These are phyloP conservation scores for Lecanicillium sp. DNA, from an alignment of 2,329 filamentous ascomycete species.

Conservation along the genomic window DNA sequence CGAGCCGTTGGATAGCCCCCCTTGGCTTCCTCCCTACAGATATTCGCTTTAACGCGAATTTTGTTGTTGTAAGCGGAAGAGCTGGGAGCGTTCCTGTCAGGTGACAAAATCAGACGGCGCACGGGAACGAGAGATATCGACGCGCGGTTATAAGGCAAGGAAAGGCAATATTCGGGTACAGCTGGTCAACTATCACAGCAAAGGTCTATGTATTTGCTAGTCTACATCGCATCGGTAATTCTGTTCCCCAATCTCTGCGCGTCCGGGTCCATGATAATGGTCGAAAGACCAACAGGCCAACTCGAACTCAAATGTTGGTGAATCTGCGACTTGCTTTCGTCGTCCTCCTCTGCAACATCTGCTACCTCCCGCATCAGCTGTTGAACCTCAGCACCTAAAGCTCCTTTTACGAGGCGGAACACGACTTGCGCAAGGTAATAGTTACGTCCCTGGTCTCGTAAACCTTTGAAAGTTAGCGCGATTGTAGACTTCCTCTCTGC, in stretches of 20 bases:
- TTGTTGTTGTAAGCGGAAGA: too few species aligned
- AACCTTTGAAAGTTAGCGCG: background rate
- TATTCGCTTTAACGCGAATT: too few species aligned
- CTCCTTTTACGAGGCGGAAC: background rate
- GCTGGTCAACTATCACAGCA: too few species aligned
- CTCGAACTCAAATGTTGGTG: background rate
- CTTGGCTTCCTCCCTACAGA: too few species aligned
- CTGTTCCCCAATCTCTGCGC: background rate
- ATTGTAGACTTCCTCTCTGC: background rate
- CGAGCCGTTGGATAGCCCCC: too few species aligned
- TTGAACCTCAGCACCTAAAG: background rate
- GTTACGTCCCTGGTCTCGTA: background rate
- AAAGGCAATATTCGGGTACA: too few species aligned
- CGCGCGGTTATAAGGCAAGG: too few species aligned
- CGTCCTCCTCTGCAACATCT: background rate
- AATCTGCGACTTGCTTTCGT: background rate
- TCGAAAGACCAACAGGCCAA: background rate
- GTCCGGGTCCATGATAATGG: background rate
- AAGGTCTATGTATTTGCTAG: too few species aligned
- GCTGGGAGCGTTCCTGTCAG: too few species aligned
- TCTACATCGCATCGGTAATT: too few species aligned
- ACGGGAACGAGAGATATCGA: too few species aligned
- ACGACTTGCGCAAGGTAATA: background rate
- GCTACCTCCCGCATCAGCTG: background rate
- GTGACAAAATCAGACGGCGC: too few species aligned